Percentiles rank a stretch among this genome's conserved stretches.
Conservation (phyloP, 345 rosid genomes). For the Salix udensis region DNA sequence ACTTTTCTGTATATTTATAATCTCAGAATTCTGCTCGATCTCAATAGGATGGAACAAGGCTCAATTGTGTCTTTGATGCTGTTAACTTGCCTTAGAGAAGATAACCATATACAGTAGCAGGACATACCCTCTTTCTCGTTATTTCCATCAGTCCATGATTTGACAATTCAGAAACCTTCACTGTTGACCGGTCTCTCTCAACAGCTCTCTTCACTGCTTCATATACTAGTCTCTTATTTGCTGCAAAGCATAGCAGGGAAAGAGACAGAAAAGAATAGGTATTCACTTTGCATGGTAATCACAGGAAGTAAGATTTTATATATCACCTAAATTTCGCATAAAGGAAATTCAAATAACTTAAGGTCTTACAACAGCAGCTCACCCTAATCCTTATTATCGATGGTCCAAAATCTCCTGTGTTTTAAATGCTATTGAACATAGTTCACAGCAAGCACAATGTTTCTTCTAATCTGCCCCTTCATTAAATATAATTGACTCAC, state of each 20-base stretch:
- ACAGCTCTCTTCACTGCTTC: conserved; percentile 92
- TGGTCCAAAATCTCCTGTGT: neutral
- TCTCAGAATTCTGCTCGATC: too few relatives aligned
- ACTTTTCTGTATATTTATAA: neutral
- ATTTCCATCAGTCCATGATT: conserved; percentile 98
- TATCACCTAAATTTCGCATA: neutral
- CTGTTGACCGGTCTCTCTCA: conserved; percentile 81
- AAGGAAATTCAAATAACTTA: neutral
- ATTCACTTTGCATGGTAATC: neutral
- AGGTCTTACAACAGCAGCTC: neutral
- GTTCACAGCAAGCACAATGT: neutral
- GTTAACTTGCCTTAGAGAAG: conserved; percentile 8
- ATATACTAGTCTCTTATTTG: conserved; percentile 79
- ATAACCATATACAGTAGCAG: conserved; percentile 6
- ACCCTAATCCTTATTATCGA: neutral
- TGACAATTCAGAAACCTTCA: conserved; percentile 90
- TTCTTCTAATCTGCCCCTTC: neutral
- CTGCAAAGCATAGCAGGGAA: conserved; percentile 45
- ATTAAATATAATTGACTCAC: neutral
- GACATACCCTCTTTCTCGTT: conserved; percentile 87
- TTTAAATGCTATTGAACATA: neutral
- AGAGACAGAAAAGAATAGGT: neutral
- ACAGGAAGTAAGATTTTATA: neutral
- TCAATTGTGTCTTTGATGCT: neutral
- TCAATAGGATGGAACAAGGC: neutral